Base-by-base conservation (phyloP, 2,329 filamentous ascomycete species). In the Diaporthe caulivora region DNA sequence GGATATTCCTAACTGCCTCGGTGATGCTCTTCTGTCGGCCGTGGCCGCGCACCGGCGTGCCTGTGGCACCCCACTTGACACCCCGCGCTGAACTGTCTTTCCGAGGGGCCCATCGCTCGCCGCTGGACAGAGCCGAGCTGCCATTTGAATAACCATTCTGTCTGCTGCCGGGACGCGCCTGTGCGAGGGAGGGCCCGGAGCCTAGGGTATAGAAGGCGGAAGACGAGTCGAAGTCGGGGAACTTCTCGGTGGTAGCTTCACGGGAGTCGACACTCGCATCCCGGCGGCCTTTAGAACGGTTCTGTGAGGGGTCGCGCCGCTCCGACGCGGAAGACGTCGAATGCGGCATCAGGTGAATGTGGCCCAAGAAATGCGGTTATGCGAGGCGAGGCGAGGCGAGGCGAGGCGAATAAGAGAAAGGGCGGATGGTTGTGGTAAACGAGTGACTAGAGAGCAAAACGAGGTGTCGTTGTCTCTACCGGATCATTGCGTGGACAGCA, bases 1-100 rank as follows among this genome's bases (percentile, higher is more conserved):
- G 89, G 78, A 98, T 96, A 3, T 91, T 95, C 78, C 90, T 91
- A 77, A 98, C 90, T n/a, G 96, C 95, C 83, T 98, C 95, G 79
- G 91, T 92, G 78, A 98, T 89, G 83, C 95, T 98, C 87, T 96
- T 97, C 81, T 97, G 94, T 76, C 93, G 87, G 24, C 86, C 86
- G 80, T 95, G 94, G 77, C 91, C 85, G 55, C 80, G 77, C 76
- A 74, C 37, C 24, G 71, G 58, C 40, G 75, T 76, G n/a, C 70
- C 64, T n/a, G 75, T 64, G 31, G 64, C 42, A 15, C 73, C 78
- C 81, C 81, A 84, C 70, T 76, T 79, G n/a, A 80, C 77, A 24
- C 76, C 74, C 44, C 78, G 76, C 42, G 74, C 78, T 73, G 84
- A 80, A 76, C 85, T 85, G 76, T 89, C 86, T 79, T 87, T 90